A percentile compares a stretch with the other conserved stretches of the same genome.
Evolutionary conservation across 2,329 filamentous ascomycete species (phyloP).

Genomic region (Phialocephala subalpina): DNA sequence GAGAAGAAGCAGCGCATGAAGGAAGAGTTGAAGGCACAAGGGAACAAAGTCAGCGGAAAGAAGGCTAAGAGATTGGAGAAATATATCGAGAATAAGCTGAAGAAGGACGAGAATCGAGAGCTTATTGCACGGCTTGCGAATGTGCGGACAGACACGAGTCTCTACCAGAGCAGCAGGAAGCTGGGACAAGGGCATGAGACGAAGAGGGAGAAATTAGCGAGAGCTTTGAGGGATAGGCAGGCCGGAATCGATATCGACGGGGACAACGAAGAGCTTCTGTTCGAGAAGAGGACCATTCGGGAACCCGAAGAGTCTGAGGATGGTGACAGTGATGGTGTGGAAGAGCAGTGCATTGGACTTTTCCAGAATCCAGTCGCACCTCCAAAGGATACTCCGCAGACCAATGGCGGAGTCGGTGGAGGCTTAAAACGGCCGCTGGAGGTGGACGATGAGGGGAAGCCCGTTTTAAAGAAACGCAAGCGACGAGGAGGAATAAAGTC

Average conservation of each 20-base stretch:
- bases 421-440: constrained; percentile 90
- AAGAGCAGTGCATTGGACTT: constrained; percentile 17
- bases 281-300: constrained; percentile 49
- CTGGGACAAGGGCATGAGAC: constrained; percentile 77
- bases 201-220: constrained; percentile 72
- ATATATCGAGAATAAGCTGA: constrained; percentile 87
- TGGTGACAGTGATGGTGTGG: constrained; percentile 33
- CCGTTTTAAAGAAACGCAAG: constrained; percentile 84
- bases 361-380: constrained; percentile 26
- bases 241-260: constrained; percentile 61
- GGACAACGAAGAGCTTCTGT: constrained; percentile 59
- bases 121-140: constrained; percentile 84
- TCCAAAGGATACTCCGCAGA: constrained; percentile 17
- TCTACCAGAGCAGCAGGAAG: constrained; percentile 79
- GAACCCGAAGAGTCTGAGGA: constrained; percentile 42
- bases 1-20: constrained; percentile 63
- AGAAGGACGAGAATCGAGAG: constrained; percentile 89
- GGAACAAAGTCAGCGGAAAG: constrained; percentile 66
- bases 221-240: constrained; percentile 69
- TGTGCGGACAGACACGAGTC: constrained; percentile 81
- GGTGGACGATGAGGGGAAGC: constrained; percentile 76
- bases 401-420: constrained; percentile 62
- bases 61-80: constrained; percentile 74
- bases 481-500: constrained; percentile 69
- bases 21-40: constrained; percentile 59